Conservation (phyloP, 257 asterid species). For the Solanum boliviense region DNA sequence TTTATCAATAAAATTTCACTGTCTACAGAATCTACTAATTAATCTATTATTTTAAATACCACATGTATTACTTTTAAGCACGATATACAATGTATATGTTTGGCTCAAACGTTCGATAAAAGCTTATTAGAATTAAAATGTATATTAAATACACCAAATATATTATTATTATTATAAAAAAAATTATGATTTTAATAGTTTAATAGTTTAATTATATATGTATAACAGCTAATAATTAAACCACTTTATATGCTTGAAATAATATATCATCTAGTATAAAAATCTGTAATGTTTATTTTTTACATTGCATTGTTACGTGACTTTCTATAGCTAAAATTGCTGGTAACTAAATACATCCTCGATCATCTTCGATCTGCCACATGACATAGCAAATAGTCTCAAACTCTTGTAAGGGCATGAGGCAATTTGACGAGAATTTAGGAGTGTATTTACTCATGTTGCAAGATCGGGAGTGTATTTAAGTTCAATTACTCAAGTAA, state of each 20-base stretch:
- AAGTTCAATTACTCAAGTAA: too few species aligned
- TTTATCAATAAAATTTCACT: too few species aligned
- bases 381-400: too few species aligned
- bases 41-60: not conserved
- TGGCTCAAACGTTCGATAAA: not conserved
- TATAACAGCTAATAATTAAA: not conserved
- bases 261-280: not conserved
- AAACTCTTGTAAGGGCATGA: too few species aligned
- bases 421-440: too few species aligned
- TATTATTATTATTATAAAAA: too few species aligned
- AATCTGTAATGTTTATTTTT: not conserved
- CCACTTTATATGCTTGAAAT: not conserved
- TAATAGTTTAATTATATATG: not conserved
- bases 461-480: not conserved
- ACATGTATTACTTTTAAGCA: not conserved
- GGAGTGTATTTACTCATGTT: not conserved
- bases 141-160: too few species aligned
- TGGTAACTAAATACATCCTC: too few species aligned
- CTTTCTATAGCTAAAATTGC: not conserved
- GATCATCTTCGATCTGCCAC: too few species aligned
- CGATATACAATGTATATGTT: not conserved
- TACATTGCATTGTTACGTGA: not conserved
- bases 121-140: not conserved
- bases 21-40: not conserved
- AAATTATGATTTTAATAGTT: too few species aligned